Evolutionary conservation across 2,329 filamentous ascomycete species (phyloP).

Genomic region (Ophiostoma montium): DNA sequence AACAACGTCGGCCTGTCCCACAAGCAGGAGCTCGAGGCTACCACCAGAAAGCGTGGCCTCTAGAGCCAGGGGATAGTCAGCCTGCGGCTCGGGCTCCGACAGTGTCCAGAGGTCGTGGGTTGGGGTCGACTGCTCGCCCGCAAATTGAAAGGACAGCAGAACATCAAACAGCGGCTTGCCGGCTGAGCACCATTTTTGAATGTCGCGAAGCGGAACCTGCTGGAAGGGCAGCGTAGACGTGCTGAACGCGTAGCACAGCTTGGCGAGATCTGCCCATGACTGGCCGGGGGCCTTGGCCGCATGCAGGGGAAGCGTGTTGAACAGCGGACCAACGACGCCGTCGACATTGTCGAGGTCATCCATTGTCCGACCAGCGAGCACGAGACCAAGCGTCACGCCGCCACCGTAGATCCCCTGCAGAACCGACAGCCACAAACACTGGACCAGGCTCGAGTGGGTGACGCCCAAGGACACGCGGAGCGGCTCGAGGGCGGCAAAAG

Average conservation of each 20-base stretch:
- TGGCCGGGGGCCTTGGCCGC: conserved; percentile 8
- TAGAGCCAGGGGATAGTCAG: conserved; percentile 65
- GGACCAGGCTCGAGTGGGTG: conserved; percentile 65
- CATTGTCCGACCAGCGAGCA: conserved; percentile 66
- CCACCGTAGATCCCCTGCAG: conserved; percentile 37
- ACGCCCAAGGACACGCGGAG: conserved; percentile 48
- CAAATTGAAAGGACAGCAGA: conserved; percentile 67
- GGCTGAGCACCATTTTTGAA: conserved; percentile 62
- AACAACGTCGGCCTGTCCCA: conserved; percentile 34
- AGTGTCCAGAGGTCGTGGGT: conserved; percentile 37
- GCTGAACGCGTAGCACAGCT: conserved; percentile 57
- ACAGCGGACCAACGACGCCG: conserved; percentile 62
- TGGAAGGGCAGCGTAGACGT: conserved; percentile 56
- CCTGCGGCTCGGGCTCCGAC: conserved; percentile 30
- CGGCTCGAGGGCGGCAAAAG: conserved; percentile 31
- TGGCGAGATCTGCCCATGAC: conserved; percentile 48
- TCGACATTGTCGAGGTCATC: conserved; percentile 53
- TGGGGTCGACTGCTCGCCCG: conserved; percentile 17
- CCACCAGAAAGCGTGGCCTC: conserved; percentile 44
- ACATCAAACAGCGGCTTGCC: conserved; percentile 57
- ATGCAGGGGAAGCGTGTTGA: conserved; percentile 75
- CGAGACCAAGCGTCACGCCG: conserved; percentile 49
- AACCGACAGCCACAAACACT: conserved; percentile 58
- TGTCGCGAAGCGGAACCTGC: conserved; percentile 62
- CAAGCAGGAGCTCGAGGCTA: conserved; percentile 41